Evolutionary conservation across 2,329 filamentous ascomycete species (phyloP), one percentile per base, ranked within the genome.

Genomic region (Nannizzia gypsea): DNA sequence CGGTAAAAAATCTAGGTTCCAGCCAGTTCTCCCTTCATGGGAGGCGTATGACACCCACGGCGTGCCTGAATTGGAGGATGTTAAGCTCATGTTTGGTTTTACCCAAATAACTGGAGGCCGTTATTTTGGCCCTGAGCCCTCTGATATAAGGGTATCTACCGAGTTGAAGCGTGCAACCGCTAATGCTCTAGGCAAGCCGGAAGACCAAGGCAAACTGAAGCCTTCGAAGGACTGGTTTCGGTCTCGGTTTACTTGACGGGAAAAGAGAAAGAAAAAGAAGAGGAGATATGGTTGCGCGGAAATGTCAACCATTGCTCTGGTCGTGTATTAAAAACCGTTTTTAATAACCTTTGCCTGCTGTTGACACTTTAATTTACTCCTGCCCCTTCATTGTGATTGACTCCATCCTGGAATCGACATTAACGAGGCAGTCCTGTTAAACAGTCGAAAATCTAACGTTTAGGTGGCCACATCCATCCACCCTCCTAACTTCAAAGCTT

Each of bases 11-110:
- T 61, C 70, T 5, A 70, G 70, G 0, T 73, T 67, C 56, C 59
- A 67, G 3, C 64, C 67, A 1, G 62, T 73, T 26, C 38, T 62
- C 36, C 67, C 69, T 36, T 64, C 70, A 48, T 72, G 72, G 72
- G 66, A 65, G 59, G 59, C 64, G 1, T 65, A 73, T 59, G 66
- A 73, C 56, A 73, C 69, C 1, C 68, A 69, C 38, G 71, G 69
- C 0, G 65, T 68, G 1, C 63, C 63, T 11, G 64, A 66, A 13
- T 66, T 73, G 17, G 70, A 73, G 58, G 72, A 72, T 6, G 67
- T 71, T 59, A 73, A 73, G 61, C 63, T 67, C 50, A 71, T 74
- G 65, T 74, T 73, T 60, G 68, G 68, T 8, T 73, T 74, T 58
- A 70, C 70, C 24, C 72, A 74, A 61, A 50, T 66, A 17, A 70